phyloP scores from a whole-genome alignment of 805 yeast species.

The Hyphopichia homilentoma region DNA sequence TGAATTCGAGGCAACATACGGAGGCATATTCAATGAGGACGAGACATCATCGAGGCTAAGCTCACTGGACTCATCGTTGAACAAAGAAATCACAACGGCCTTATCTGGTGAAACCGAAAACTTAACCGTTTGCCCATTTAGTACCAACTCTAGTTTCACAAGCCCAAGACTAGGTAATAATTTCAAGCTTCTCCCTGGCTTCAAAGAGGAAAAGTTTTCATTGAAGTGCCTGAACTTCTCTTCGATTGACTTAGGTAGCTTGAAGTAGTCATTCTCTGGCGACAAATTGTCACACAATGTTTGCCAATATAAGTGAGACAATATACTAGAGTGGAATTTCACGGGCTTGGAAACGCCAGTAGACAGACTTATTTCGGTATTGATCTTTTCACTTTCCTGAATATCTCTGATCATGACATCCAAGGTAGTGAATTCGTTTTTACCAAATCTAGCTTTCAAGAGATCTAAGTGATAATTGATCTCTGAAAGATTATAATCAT shows the following conservation, averaged over 20 bases:
- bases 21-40: constrained; percentile 38
- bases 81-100: constrained; percentile 58
- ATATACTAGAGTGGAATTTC: constrained; percentile 52
- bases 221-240: constrained; percentile 42
- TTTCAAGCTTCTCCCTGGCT: constrained; percentile 56
- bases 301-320: constrained; percentile 86
- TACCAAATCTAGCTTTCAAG: constrained; percentile 63
- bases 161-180: constrained; percentile 58
- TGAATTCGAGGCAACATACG: constrained; percentile 32
- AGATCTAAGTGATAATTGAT: constrained; percentile 44
- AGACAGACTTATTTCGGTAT: constrained; percentile 22
- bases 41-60: constrained; percentile 31
- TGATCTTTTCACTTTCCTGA: constrained; percentile 48
- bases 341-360: not conserved
- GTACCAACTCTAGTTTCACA: constrained; percentile 55
- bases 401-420: constrained; percentile 86
- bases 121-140: constrained; percentile 6
- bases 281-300: constrained; percentile 28
- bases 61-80: constrained; percentile 33
- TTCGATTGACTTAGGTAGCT: constrained; percentile 46
- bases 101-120: constrained; percentile 64
- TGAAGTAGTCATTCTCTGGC: constrained; percentile 35
- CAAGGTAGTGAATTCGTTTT: constrained; percentile 58
- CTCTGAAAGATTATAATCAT: constrained; percentile 37
- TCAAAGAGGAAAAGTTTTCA: constrained; percentile 36